Base-by-base conservation (phyloP, 2,329 filamentous ascomycete species). In the Monosporascus sp. region DNA sequence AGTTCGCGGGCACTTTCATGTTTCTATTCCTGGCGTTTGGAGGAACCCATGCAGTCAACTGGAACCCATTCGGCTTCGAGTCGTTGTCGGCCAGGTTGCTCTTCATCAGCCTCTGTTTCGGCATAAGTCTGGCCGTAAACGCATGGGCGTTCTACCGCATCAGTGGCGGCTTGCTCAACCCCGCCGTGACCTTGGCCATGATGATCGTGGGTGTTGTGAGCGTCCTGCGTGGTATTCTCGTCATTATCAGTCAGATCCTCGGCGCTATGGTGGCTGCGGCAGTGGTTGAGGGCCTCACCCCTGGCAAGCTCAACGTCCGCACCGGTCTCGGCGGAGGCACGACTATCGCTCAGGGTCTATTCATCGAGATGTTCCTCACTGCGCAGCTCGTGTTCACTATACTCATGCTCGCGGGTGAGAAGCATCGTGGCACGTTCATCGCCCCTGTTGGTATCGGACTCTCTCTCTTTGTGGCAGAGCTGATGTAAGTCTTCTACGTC, bases 401-500 rank as follows among this genome's bases (percentile, higher is more conserved):
- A 52, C 76, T 80, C 64, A 84, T 85, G 81, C 69, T 85, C 48
- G 82, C 81, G 1, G 78, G 77, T 14, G 81, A 85, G 58, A 85
- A 86, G 65, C 83, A 86, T 65, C 80, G 80, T 56, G 80, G 79
- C 1, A 86, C 83, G 0, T 86, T 77, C 62, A 71, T 86, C 7
- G 84, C 83, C 0, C 84, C 84, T 0, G 69, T 87, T 1, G 83
- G 81, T 2, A 86, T 87, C 58, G 85, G 84, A 0, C 65, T 86
- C 3, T 71, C 82, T 0, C 72, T 87, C 22, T 86, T 86, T 63
- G 74, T 86, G 9, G 52, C 52, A 6, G 52, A 53, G 48, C 20
- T 22, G 27, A 14, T 37, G 26, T 53, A 46, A 17, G 52, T 50
- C 24, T 44, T 16, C 14, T 5, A 34, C 16, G 3, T 36, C 19